phyloP scores from a whole-genome alignment of 257 asterid species.

The Buddleja alternifolia region DNA sequence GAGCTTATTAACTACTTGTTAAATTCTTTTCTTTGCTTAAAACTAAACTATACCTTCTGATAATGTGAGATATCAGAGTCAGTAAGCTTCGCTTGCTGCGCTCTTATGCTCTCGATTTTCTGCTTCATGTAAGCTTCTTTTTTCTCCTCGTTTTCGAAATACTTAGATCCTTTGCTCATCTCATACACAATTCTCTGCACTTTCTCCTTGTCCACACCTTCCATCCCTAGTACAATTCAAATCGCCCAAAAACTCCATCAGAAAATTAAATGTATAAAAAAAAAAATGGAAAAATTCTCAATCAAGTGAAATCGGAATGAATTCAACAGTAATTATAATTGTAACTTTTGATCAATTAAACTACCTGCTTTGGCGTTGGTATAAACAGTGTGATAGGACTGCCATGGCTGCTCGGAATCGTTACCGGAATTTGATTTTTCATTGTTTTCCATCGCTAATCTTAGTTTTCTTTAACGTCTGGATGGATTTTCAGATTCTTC shows the following conservation, averaged over 20 bases:
- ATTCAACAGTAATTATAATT: constrained; percentile 9
- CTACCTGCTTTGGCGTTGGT: constrained; percentile 96
- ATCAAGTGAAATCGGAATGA: constrained; percentile 1
- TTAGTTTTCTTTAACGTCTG: not conserved
- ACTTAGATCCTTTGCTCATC: constrained; percentile 98
- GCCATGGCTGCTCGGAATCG: constrained; percentile 76
- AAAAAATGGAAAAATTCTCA: not conserved
- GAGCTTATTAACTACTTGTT: not conserved
- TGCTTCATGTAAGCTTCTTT: constrained; percentile 82
- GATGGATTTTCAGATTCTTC: constrained; percentile 8
- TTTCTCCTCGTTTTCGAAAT: constrained; percentile 83
- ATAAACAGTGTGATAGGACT: constrained; percentile 86
- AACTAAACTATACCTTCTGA: constrained; percentile 58
- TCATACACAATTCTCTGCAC: constrained; percentile 94
- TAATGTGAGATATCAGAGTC: constrained; percentile 51
- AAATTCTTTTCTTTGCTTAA: not conserved
- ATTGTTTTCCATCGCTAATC: constrained; percentile 44
- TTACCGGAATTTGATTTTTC: constrained; percentile 40
- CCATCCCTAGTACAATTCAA: constrained; percentile 71
- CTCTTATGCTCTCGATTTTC: constrained; percentile 72
- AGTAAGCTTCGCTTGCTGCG: constrained; percentile 65
- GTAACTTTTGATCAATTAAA: not conserved
- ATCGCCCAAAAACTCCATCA: not conserved
- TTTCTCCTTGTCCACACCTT: constrained; percentile 97
- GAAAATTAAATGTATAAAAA: not conserved